Evolutionary conservation across 176 grass and related monocot genomes (phyloP).

Genomic region (Triticum urartu): DNA sequence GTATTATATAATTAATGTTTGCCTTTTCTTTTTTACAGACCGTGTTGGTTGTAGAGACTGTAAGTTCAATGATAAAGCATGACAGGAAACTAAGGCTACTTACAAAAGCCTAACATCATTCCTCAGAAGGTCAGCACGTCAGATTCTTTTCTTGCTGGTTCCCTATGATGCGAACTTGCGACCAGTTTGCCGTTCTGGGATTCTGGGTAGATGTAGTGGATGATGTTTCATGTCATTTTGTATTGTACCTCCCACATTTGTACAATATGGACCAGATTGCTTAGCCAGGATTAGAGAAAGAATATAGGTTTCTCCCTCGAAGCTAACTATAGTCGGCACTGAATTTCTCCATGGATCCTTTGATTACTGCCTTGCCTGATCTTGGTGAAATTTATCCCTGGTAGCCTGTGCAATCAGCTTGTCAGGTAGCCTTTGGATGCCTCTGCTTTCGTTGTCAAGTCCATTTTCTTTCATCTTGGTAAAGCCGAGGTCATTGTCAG

Average conservation of each 20-base stretch:
- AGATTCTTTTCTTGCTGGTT: neutral
- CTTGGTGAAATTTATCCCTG: neutral
- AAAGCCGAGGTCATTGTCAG: neutral
- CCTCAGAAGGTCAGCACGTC: neutral
- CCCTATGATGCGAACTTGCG: neutral
- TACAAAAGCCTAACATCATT: constrained; percentile 31
- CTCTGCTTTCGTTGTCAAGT: neutral
- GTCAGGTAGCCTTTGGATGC: neutral
- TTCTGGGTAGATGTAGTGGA: constrained; percentile 31
- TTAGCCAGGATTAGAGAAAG: constrained; percentile 13
- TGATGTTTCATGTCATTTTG: constrained; percentile 16
- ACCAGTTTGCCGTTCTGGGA: neutral
- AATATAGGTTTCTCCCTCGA: neutral
- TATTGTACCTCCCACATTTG: neutral
- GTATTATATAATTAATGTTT: constrained; percentile 27
- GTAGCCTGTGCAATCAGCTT: neutral
- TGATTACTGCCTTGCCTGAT: neutral
- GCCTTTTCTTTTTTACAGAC: constrained; percentile 54
- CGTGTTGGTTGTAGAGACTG: constrained; percentile 43
- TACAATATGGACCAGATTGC: neutral
- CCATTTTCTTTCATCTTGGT: constrained; percentile 1
- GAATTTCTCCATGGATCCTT: neutral
- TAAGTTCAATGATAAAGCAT: constrained; percentile 23
- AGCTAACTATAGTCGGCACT: neutral
- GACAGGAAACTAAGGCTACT: constrained; percentile 67